Conservation (phyloP, 306 rosid species). For the Gillenia trifoliata region DNA sequence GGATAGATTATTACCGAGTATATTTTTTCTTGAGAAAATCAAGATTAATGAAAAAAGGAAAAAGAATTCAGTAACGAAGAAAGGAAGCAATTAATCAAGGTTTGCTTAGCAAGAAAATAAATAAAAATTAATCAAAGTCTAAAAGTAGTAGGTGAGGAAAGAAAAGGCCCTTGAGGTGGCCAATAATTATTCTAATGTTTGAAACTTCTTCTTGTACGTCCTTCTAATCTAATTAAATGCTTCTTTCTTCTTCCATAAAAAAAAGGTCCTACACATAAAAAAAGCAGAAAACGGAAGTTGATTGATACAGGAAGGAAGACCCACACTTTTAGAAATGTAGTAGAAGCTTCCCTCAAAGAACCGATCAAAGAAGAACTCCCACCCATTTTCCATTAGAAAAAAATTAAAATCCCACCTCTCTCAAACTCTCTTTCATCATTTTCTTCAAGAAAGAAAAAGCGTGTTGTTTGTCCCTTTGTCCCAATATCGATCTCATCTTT, state of each 20-base stretch:
- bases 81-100: constrained; percentile 34
- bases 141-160: constrained; percentile 49
- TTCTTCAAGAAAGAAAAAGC: constrained; percentile 22
- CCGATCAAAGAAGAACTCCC: constrained; percentile 15
- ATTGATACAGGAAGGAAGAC: neutral
- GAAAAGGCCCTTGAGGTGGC: constrained; percentile 26
- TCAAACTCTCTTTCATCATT: constrained; percentile 13
- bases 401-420: neutral
- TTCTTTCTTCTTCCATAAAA: neutral
- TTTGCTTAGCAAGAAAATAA: neutral
- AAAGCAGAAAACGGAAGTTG: constrained; percentile 4
- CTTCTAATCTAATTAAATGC: neutral
- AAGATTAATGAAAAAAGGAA: neutral
- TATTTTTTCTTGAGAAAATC: neutral
- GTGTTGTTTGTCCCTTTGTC: constrained; percentile 5
- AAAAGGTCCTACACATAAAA: neutral
- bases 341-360: constrained; percentile 47
- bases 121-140: constrained; percentile 18
- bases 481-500: constrained; percentile 5
- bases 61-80: constrained; percentile 16
- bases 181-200: constrained; percentile 18
- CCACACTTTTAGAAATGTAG: constrained; percentile 18
- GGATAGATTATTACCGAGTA: neutral
- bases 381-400: constrained; percentile 1
- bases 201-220: constrained; percentile 3